Base-by-base conservation (phyloP, 805 yeast species). In the Yamadazyma ubonensis region DNA sequence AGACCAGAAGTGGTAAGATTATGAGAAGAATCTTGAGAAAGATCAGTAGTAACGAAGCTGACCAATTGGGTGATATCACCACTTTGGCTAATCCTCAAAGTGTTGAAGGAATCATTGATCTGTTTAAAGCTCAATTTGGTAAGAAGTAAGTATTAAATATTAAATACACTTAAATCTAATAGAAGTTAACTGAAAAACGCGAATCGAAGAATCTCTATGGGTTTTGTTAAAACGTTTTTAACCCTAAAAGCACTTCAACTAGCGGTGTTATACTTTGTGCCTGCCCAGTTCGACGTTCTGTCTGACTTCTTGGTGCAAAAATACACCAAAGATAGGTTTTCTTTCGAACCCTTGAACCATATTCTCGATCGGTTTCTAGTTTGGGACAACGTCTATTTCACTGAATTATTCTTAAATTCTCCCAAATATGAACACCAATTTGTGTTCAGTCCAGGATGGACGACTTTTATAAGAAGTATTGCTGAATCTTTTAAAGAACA, bases 351-450 rank as follows among this genome's bases (percentile, higher is more conserved):
- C 14, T n/a, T 30, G 9, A 31, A 33, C 21, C 21, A 26, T 15
- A 12, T 79, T 1, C 53, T 78, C 37, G 68, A 75, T 38, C 78
- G 75, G 40, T 66, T 87, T 4, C 63, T 86, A 18, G 72, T 81
- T 3, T 91, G 98, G 98, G 99, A 91, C 58, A 72, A 82, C 1
- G 93, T 89, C 0, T 89, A 81, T 59, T 89, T 85, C 53, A 58
- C 75, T 11, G 78, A 80, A 32, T 57, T 81, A 40, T 77, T 85
- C 23, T 55, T 60, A 7, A 58, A 73, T 11, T 78, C 73, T 0
- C 58, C 63, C 11, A 57, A 63, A n/a, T 90, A 71, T 59, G 98
- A 91, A 60, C 96, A 91, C 58, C 95, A 89, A 61, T 85, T 78
- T 72, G 97, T 95, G 4, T 91, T 87, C 57, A 80, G 95, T 19